Percentiles rank a stretch among this genome's conserved stretches.
Conservation (phyloP, 768 basidiomycete genomes). For the Termitomyces heimii region DNA sequence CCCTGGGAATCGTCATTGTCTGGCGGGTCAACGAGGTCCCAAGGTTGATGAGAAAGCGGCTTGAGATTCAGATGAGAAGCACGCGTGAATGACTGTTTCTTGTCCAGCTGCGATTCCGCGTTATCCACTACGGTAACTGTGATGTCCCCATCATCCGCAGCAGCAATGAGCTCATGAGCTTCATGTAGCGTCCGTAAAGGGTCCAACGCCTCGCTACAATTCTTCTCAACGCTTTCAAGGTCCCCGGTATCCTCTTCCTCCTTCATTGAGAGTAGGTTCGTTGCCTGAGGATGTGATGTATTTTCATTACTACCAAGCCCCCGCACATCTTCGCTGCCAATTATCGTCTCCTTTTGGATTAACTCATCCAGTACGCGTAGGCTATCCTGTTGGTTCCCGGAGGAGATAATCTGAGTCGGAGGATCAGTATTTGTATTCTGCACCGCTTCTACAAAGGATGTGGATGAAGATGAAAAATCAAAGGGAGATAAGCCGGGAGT, state of each 20-base stretch:
- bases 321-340: conserved; percentile 14
- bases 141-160: conserved; percentile 18
- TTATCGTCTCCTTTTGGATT: conserved; percentile 20
- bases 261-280: background rate
- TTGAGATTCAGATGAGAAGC: conserved; percentile 45
- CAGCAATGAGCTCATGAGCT: conserved; percentile 11
- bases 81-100: conserved; percentile 25
- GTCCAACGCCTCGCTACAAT: conserved; percentile 3
- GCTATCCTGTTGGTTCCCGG: background rate
- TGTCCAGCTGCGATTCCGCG: conserved; percentile 18
- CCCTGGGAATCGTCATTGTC: conserved; percentile 30
- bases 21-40: conserved; percentile 56
- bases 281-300: background rate
- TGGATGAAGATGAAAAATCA: background rate
- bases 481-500: conserved; percentile 10
- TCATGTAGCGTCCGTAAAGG: conserved; percentile 9
- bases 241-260: background rate
- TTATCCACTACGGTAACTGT: conserved; percentile 21
- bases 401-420: background rate
- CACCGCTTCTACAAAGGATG: background rate
- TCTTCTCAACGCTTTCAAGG: background rate
- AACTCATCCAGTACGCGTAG: conserved; percentile 2
- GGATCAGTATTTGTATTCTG: background rate
- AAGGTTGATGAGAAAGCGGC: conserved; percentile 54
- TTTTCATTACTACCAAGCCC: background rate